These are phyloP conservation scores for Penicillium sp. DNA, from an alignment of 2,329 filamentous ascomycete genomes.

Conservation along the genomic window DNA sequence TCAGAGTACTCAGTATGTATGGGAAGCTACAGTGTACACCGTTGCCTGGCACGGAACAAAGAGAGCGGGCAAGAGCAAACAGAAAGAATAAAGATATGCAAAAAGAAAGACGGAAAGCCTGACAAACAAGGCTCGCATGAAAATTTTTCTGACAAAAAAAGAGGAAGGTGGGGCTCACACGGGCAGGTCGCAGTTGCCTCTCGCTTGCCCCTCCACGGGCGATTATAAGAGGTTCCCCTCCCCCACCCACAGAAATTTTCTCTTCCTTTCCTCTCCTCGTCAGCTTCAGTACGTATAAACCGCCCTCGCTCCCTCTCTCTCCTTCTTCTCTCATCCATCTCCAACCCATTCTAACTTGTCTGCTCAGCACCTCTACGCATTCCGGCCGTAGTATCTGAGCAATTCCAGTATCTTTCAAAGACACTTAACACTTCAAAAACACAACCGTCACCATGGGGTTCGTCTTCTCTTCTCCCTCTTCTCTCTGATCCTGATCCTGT, in stretches of 20 bases:
- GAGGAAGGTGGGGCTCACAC: conserved; percentile 22
- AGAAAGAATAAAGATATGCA: neutral
- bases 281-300: conserved; percentile 46
- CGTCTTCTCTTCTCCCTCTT: conserved; percentile 26
- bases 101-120: neutral
- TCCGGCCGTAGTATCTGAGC: conserved; percentile 49
- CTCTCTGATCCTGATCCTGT: neutral
- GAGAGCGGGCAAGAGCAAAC: neutral
- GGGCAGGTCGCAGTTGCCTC: conserved; percentile 28
- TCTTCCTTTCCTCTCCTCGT: conserved; percentile 33
- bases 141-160: conserved; percentile 22
- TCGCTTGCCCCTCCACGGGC: conserved; percentile 41
- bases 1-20: neutral
- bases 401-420: conserved; percentile 46
- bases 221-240: conserved; percentile 42
- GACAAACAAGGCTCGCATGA: conserved; percentile 7
- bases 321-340: conserved; percentile 11
- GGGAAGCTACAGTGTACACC: no score
- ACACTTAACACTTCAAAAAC: conserved; percentile 38
- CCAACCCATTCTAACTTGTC: conserved; percentile 21
- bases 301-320: conserved; percentile 22
- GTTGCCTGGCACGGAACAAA: no score
- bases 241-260: conserved; percentile 38
- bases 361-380: conserved; percentile 50
- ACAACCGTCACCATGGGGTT: conserved; percentile 60